Conservation (phyloP, 495 filamentous ascomycete genomes). For the Aspergillus sclerotioniger region DNA sequence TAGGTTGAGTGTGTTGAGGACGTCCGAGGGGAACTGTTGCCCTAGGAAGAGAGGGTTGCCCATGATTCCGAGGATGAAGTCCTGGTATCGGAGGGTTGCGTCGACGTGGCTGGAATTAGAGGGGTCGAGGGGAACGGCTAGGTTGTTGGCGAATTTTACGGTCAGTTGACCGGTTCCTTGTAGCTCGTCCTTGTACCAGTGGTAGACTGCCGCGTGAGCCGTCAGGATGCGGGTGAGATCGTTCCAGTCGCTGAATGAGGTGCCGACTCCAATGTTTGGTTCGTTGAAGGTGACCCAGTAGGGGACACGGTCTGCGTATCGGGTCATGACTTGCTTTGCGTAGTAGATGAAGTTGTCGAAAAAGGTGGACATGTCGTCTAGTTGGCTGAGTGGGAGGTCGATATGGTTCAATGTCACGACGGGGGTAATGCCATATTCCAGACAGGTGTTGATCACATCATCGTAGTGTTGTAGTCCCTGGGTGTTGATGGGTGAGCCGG, state of each 20-base stretch:
- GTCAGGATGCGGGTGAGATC: conserved; percentile 34
- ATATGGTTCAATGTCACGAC: conserved; percentile 44
- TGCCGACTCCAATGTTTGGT: conserved; percentile 22
- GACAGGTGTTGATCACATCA: conserved; percentile 42
- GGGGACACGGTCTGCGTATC: conserved; percentile 42
- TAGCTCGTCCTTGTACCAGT: conserved; percentile 41
- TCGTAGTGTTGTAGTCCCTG: conserved; percentile 45
- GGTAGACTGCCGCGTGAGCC: conserved; percentile 39
- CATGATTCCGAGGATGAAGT: conserved; percentile 39
- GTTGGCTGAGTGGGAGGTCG: conserved; percentile 36
- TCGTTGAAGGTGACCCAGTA: conserved; percentile 51
- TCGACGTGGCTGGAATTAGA: conserved; percentile 32
- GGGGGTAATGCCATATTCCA: conserved; percentile 42
- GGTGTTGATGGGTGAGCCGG: conserved; percentile 44
- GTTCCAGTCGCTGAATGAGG: conserved; percentile 32
- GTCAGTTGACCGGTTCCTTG: conserved; percentile 38
- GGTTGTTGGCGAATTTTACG: conserved; percentile 44
- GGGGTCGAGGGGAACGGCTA: conserved; percentile 37
- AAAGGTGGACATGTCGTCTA: conserved; percentile 29
- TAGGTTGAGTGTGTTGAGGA: conserved; percentile 28
- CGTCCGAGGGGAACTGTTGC: conserved; percentile 36
- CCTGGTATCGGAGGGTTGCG: conserved; percentile 39
- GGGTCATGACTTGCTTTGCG: conserved; percentile 38
- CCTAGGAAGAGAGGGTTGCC: conserved; percentile 43
- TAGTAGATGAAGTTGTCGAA: conserved; percentile 39